Evolutionary conservation across 352 stramenopile genomes (phyloP).

Genomic region (Pythium monospermum): DNA sequence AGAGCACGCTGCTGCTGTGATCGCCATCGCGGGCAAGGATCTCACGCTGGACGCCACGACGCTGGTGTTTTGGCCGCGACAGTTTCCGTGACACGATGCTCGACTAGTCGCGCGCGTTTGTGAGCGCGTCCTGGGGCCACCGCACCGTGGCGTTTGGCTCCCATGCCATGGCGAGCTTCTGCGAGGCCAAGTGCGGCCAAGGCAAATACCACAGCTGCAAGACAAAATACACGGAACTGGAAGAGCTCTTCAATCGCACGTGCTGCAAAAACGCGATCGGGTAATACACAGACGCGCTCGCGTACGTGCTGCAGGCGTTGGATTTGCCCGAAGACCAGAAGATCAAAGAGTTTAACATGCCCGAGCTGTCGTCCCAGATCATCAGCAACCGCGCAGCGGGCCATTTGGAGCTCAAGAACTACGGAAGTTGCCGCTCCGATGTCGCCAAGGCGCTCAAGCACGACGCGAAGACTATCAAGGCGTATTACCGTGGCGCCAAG

Average conservation of each 20-base stretch:
- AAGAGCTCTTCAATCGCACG: slow-evolving; percentile 39
- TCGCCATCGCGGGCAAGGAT: no score
- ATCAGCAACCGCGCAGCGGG: slow-evolving; percentile 76
- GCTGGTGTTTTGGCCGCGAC: no score
- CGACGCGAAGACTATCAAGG: slow-evolving; percentile 74
- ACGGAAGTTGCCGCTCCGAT: slow-evolving; percentile 77
- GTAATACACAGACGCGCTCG: slow-evolving; percentile 76
- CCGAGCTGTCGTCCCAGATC: slow-evolving; percentile 69
- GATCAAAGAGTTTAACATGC: slow-evolving; percentile 58
- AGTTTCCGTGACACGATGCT: no score
- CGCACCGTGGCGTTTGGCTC: no score
- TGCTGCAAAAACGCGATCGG: slow-evolving; percentile 77
- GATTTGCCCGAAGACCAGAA: slow-evolving; percentile 52
- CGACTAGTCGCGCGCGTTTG: no score
- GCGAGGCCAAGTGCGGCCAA: slow-evolving; percentile 21
- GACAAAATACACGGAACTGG: slow-evolving; percentile 27
- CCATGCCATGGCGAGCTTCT: no score
- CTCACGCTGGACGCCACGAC: no score
- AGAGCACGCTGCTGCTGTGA: no score
- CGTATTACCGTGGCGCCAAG: slow-evolving; percentile 82
- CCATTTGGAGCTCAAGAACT: slow-evolving; percentile 84
- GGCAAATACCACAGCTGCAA: neutral
- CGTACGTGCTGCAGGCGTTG: slow-evolving; percentile 74
- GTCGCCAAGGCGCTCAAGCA: slow-evolving; percentile 64
- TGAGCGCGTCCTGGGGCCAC: no score